phyloP scores from a whole-genome alignment of 2,329 filamentous ascomycete species.

The Colletotrichum horii region DNA sequence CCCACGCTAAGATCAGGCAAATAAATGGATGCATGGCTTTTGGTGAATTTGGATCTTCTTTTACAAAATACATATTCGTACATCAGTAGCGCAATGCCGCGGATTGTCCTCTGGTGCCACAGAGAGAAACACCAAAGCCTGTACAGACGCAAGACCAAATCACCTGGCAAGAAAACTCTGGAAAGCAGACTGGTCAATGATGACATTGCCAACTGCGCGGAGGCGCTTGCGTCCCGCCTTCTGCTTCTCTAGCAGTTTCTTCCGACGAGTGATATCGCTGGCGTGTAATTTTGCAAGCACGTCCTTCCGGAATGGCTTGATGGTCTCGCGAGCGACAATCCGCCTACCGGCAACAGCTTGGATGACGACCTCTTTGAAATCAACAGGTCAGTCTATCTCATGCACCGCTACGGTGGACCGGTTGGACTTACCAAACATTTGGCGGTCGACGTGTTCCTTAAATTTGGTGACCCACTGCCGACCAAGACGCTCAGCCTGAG shows the following conservation, averaged over 20 bases:
- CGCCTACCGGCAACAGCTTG: conserved; percentile 85
- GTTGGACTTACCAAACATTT: conserved; percentile 74
- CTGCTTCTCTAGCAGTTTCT: conserved; percentile 93
- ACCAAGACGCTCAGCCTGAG: conserved; percentile 81
- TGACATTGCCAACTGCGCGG: conserved; percentile 83
- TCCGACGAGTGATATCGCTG: conserved; percentile 79
- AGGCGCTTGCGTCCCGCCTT: conserved; percentile 93
- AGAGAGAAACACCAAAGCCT: not conserved
- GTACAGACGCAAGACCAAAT: not conserved
- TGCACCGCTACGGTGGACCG: no score
- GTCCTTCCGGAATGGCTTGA: conserved; percentile 97
- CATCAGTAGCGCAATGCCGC: not conserved
- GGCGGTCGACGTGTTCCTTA: conserved; percentile 93
- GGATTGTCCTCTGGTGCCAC: not conserved
- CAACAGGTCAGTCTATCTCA: not conserved
- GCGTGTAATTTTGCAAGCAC: conserved; percentile 93
- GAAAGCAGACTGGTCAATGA: conserved; percentile 96
- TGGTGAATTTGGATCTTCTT: not conserved
- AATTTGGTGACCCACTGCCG: conserved; percentile 93
- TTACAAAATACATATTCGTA: not conserved
- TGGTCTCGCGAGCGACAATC: conserved; percentile 88
- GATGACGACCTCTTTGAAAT: conserved; percentile 77
- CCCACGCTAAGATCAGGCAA: not conserved
- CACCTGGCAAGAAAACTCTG: conserved; percentile 90
- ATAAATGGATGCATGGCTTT: not conserved